These are phyloP conservation scores for Suhomyces terraborum DNA, from an alignment of 1,139 yeast genomes.

Conservation along the genomic window DNA sequence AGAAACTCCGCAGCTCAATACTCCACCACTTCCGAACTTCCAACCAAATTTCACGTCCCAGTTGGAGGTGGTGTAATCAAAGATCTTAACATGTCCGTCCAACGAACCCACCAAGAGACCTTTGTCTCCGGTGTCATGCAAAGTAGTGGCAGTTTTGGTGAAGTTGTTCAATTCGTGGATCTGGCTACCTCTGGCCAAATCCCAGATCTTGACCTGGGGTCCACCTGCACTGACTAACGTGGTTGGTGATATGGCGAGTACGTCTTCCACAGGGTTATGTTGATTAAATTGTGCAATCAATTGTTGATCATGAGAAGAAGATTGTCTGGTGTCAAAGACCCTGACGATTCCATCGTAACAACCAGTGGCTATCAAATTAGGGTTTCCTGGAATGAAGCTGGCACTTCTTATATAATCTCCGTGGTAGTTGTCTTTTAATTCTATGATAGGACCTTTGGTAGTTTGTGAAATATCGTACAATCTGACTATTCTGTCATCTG, in stretches of 20 bases:
- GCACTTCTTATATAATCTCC: slow-evolving; percentile 88
- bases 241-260: slow-evolving; percentile 79
- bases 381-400: slow-evolving; percentile 70
- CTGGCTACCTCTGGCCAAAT: slow-evolving; percentile 71
- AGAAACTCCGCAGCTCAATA: slow-evolving; percentile 83
- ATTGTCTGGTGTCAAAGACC: slow-evolving; percentile 76
- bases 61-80: slow-evolving; percentile 69
- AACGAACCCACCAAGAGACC: slow-evolving; percentile 90
- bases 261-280: slow-evolving; percentile 74
- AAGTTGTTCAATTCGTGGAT: slow-evolving; percentile 72
- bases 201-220: slow-evolving; percentile 88
- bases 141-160: slow-evolving; percentile 88
- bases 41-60: slow-evolving; percentile 96
- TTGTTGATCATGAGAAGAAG: slow-evolving; percentile 56
- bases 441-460: slow-evolving; percentile 59
- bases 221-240: slow-evolving; percentile 87
- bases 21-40: slow-evolving; percentile 91
- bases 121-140: slow-evolving; percentile 67
- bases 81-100: slow-evolving; percentile 96
- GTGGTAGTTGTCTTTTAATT: slow-evolving; percentile 67
- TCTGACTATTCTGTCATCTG: slow-evolving; percentile 86
- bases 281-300: slow-evolving; percentile 42
- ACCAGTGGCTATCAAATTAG: slow-evolving; percentile 84
- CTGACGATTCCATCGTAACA: slow-evolving; percentile 89
- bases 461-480: slow-evolving; percentile 88